Percentiles rank a stretch among this genome's conserved stretches.
These are phyloP conservation scores for Herpetomonas tarakana DNA, from an alignment of 208 protist species.

Conservation along the genomic window DNA sequence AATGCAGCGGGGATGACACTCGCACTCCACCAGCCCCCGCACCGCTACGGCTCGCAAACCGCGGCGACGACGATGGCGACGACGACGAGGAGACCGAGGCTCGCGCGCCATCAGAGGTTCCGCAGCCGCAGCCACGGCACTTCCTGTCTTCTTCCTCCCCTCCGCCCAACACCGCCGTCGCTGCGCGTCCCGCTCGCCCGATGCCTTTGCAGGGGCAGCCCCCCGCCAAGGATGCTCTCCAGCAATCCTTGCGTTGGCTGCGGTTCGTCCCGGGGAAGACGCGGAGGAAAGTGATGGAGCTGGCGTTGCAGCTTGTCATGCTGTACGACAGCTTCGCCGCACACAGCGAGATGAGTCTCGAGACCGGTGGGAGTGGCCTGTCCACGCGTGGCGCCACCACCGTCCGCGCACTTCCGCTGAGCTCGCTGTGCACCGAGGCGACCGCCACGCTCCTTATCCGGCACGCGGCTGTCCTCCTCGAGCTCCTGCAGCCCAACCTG, in stretches of 20 bases:
- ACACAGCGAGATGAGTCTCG: slow-evolving; percentile 67
- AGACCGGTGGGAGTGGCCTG: slow-evolving; percentile 25
- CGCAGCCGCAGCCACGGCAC: slow-evolving; percentile 5
- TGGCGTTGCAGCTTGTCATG: slow-evolving; percentile 51
- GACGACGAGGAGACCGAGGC: neutral
- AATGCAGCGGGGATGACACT: neutral
- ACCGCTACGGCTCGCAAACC: neutral
- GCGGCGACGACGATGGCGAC: neutral
- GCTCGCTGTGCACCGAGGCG: slow-evolving; percentile 36
- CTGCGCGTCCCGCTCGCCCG: no score
- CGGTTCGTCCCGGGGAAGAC: slow-evolving; percentile 34
- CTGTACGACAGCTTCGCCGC: slow-evolving; percentile 75
- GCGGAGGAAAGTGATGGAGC: slow-evolving; percentile 37
- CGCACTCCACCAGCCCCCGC: neutral
- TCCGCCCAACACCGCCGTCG: neutral
- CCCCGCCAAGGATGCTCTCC: neutral
- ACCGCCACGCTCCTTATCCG: slow-evolving; percentile 29
- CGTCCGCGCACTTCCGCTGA: slow-evolving; percentile 27
- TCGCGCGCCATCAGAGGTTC: neutral
- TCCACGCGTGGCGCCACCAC: slow-evolving; percentile 35
- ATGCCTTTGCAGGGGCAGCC: neutral
- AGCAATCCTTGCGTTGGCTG: slow-evolving; percentile 33
- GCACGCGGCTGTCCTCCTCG: slow-evolving; percentile 27
- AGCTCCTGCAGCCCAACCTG: slow-evolving; percentile 24
- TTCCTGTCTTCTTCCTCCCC: neutral